Base-by-base conservation (phyloP, 2,329 filamentous ascomycete genomes). In the Diaporthe sp. region DNA sequence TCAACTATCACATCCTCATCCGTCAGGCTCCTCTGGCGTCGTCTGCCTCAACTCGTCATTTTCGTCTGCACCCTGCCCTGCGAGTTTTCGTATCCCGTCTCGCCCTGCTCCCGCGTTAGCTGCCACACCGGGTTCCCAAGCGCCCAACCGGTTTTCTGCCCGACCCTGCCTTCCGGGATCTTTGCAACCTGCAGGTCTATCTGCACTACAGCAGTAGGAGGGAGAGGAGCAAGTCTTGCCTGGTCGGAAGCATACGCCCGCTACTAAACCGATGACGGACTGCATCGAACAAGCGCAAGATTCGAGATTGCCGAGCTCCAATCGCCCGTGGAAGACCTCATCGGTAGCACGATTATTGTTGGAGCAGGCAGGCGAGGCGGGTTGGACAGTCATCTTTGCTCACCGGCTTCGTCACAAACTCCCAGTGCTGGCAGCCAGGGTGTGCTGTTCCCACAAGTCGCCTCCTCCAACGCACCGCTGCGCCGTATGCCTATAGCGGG, bases 1-100 rank as follows among this genome's bases (percentile, higher is more conserved):
- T 74, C 73, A 72, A 47, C 28, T 67, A 61, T 72, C 68, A 72
- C n/a, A 72, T 64, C 67, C 57, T 64, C 60, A 47, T 42, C 45
- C 58, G 71, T 42, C 58, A 64, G 50, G 50, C 58, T 25, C 38
- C 38, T 25, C 60, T 54, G n/a, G 33, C n/a, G 17, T 52, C 57
- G 38, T 64, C n/a, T 55, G 60, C 60, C 68, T 72, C 68, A 64
- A 28, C 30, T 45, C 35, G 42, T 74, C 67, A 72, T 74, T 74
- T 70, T 64, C 57, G 35, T 57, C 67, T 71, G 73, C 71, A 73
- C 50, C 58, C 52, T 38, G 50, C 35, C 38, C 35, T 33, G 35
- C 38, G 33, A n/a, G 50, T 28, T n/a, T 61, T 61, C 58, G 50
- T 52, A 70, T 70, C 66, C 60, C 50, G 35, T 19, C 25, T 72